Evolutionary conservation across 352 stramenopile genomes (phyloP).

Genomic region (Pythium phragmitis): DNA sequence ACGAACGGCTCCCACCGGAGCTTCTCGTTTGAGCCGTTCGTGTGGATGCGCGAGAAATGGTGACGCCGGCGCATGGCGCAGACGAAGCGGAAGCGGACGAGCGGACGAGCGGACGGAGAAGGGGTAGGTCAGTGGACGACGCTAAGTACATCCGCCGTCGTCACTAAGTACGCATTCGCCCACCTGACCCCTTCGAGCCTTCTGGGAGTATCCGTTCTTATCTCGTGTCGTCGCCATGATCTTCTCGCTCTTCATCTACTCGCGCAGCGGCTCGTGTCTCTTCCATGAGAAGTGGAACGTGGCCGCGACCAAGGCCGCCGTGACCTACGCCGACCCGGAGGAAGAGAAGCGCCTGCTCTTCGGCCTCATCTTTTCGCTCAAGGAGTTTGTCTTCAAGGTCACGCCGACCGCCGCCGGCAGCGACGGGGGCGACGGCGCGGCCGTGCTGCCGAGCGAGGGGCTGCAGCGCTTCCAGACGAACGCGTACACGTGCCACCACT

Average conservation of each 20-base stretch:
- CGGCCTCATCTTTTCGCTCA: conserved; percentile 91
- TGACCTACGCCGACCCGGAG: conserved; percentile 78
- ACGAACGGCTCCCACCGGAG: neutral
- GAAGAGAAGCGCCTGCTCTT: conserved; percentile 92
- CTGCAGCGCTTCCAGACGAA: conserved; percentile 87
- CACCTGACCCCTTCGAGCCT: neutral
- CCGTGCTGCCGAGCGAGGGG: conserved; percentile 36
- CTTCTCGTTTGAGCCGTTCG: conserved; percentile 5
- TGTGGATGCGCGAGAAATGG: conserved; percentile 14
- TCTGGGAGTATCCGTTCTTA: neutral
- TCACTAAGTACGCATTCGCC: conserved; percentile 1
- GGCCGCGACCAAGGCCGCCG: conserved; percentile 41
- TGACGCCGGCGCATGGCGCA: neutral
- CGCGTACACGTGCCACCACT: conserved; percentile 90
- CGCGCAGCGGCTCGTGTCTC: conserved; percentile 83
- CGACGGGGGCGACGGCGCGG: conserved; percentile 15
- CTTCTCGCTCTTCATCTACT: conserved; percentile 94
- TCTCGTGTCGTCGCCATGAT: conserved; percentile 49
- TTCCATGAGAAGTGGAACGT: conserved; percentile 91
- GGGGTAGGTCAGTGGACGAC: conserved; percentile 17
- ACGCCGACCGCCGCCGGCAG: conserved; percentile 38
- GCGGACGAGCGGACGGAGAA: neutral
- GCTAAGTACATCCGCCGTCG: conserved; percentile 1
- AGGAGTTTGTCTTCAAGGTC: conserved; percentile 86
- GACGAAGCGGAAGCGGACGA: conserved; percentile 10